phyloP scores from a whole-genome alignment of 495 filamentous ascomycete species.

The Penicillium parvum region DNA sequence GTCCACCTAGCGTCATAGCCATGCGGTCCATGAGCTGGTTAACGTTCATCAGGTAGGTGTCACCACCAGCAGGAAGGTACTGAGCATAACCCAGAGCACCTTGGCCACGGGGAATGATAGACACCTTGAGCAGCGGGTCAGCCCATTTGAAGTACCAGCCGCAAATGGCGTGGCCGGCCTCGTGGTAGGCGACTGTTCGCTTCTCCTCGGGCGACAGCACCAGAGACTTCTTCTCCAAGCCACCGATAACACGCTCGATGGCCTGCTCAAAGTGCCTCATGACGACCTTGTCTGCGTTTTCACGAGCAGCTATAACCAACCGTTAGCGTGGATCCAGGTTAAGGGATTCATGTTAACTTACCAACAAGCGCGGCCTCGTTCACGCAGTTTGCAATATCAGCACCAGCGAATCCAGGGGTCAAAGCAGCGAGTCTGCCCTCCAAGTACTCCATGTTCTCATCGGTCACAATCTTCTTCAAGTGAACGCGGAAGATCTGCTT shows the following conservation, averaged over 20 bases:
- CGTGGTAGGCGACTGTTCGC: slow-evolving; percentile 92
- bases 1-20: slow-evolving; percentile 97
- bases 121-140: slow-evolving; percentile 95
- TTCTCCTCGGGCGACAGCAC: slow-evolving; percentile 92
- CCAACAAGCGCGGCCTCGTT: slow-evolving; percentile 97
- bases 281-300: slow-evolving; percentile 66
- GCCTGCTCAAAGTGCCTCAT: slow-evolving; percentile 95
- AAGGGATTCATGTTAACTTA: slow-evolving; percentile 44
- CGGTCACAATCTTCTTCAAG: slow-evolving; percentile 85
- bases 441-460: slow-evolving; percentile 81
- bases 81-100: slow-evolving; percentile 94
- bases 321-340: slow-evolving; percentile 21
- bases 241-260: slow-evolving; percentile 94
- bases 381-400: slow-evolving; percentile 96
- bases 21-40: slow-evolving; percentile 98
- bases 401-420: slow-evolving; percentile 93
- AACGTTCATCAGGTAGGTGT: slow-evolving; percentile 91
- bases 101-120: slow-evolving; percentile 93
- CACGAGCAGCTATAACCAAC: slow-evolving; percentile 66
- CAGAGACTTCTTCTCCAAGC: slow-evolving; percentile 91
- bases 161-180: slow-evolving; percentile 96
- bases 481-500: slow-evolving; percentile 96
- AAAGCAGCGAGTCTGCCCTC: slow-evolving; percentile 83
- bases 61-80: slow-evolving; percentile 77
- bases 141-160: slow-evolving; percentile 97